Evolutionary conservation across 164 flowering plant genomes (phyloP), one percentile per base, ranked within the genome.

Genomic region (Berberis vulgaris): DNA sequence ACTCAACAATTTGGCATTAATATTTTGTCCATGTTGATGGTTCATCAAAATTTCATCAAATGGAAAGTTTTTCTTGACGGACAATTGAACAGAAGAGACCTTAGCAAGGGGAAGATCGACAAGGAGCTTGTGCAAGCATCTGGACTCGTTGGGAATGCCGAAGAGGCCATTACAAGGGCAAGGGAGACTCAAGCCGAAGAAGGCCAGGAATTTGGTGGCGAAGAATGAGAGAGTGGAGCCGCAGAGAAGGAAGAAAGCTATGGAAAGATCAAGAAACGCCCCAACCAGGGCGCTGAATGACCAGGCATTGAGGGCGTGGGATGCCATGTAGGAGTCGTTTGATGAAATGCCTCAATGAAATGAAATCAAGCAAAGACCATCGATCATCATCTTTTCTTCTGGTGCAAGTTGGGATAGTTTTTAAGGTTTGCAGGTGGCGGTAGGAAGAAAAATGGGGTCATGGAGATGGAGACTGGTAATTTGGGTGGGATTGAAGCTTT

Each of bases 151-250:
- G 11, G 82, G 82, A 58, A 69, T 72, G 59, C 83, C 77, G 41
- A 84, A 88, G 40, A 77, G 62, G 1, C 89, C 91, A 61, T 87
- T 74, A 65, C 96, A 88, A 43, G 96, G 88, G 62, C 97, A 88
- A 0, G 97, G 96, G 61, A 94, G 68, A 55, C 57, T 53, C 67
- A 86, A 60, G 0, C 97, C 96, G 54, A 94, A 83, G 26, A 88
- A 13, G 38, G 77, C 72, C 52, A 91, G 72, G 74, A 88, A 79
- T 61, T 79, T 84, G 1, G 85, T 73, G 1, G 84, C 75, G 2
- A 86, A 64, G 66, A 75, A 94, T 26, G 82, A 84, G 12, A 82
- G 53, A 45, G 83, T 56, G 4, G 97, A 81, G 55, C 80, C 89
- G 69, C 87, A 88, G 5, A 94, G 81, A 46, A 91, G 68, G 12